Conservation (phyloP, 139 green algal species). For the Chlorella sorokiniana region DNA sequence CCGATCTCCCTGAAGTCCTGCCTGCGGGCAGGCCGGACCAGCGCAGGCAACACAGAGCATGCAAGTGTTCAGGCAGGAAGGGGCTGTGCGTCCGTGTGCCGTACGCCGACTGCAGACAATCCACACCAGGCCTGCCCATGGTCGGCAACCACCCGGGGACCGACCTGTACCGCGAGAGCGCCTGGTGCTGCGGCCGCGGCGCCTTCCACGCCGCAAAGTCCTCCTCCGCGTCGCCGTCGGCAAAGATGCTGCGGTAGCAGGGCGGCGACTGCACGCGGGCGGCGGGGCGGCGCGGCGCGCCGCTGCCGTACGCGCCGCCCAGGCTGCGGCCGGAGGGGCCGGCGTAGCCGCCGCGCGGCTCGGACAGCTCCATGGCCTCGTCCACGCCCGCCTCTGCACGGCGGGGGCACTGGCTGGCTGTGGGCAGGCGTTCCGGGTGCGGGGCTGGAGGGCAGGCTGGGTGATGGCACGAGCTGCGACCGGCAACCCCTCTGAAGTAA, state of each 20-base stretch:
- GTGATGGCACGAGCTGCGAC: no score
- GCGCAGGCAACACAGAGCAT: neutral
- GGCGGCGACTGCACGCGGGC: conserved; percentile 43
- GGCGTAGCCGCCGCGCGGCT: neutral
- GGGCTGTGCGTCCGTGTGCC: no score
- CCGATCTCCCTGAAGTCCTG: conserved; percentile 69
- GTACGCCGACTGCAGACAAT: neutral
- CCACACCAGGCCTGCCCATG: neutral
- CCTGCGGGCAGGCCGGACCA: conserved; percentile 13
- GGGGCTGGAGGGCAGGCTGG: neutral
- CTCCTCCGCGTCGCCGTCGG: conserved; percentile 29
- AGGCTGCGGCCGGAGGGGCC: conserved; percentile 7
- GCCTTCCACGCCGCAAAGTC: neutral
- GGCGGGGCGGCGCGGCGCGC: neutral
- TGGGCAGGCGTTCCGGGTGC: neutral
- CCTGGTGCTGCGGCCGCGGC: neutral
- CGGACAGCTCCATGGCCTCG: neutral
- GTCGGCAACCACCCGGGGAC: neutral
- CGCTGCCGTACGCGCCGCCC: neutral
- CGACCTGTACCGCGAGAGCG: conserved; percentile 2
- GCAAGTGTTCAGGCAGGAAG: no score
- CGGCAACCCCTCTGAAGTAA: neutral
- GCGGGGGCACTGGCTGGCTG: neutral
- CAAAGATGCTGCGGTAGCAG: conserved; percentile 55
- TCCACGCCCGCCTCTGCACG: conserved; percentile 8